phyloP scores from a whole-genome alignment of 2,329 filamentous ascomycete species.

The Hymenoscyphus linearis region DNA sequence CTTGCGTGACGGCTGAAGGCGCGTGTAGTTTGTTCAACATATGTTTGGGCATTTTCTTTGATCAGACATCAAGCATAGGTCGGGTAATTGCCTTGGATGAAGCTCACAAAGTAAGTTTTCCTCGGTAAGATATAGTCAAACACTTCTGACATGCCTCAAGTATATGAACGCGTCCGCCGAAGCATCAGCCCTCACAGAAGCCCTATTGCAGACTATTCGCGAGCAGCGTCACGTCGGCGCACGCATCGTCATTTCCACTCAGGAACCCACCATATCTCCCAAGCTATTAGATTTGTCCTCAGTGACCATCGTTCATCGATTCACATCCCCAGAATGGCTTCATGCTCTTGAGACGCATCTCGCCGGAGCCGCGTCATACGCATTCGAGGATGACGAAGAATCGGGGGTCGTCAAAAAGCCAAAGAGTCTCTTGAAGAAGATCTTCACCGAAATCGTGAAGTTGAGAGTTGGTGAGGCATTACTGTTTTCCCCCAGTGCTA shows the following conservation, averaged over 20 bases:
- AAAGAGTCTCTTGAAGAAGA: slow-evolving; percentile 20
- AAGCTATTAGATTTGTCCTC: slow-evolving; percentile 66
- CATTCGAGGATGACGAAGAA: slow-evolving; percentile 24
- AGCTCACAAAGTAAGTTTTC: slow-evolving; percentile 58
- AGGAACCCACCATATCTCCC: slow-evolving; percentile 69
- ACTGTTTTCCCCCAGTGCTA: slow-evolving; percentile 42
- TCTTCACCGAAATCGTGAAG: slow-evolving; percentile 43
- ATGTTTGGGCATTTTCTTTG: slow-evolving; percentile 60
- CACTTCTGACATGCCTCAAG: slow-evolving; percentile 9
- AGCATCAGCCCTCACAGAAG: slow-evolving; percentile 53
- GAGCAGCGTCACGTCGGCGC: slow-evolving; percentile 65
- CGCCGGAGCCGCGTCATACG: slow-evolving; percentile 34
- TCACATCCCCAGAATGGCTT: slow-evolving; percentile 60
- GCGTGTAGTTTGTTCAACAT: slow-evolving; percentile 72
- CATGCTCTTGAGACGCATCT: slow-evolving; percentile 38
- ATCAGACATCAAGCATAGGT: slow-evolving; percentile 44
- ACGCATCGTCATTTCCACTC: slow-evolving; percentile 67
- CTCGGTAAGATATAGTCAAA: not conserved
- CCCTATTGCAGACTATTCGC: slow-evolving; percentile 58
- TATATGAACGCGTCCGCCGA: slow-evolving; percentile 58
- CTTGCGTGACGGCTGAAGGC: slow-evolving; percentile 59
- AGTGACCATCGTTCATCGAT: slow-evolving; percentile 67
- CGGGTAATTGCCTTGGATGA: slow-evolving; percentile 68
- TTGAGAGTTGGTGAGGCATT: slow-evolving; percentile 44
- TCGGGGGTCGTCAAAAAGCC: slow-evolving; percentile 14